Evolutionary conservation across 108 stramenopile species (phyloP).

Genomic region (Parietichytrium sp.): DNA sequence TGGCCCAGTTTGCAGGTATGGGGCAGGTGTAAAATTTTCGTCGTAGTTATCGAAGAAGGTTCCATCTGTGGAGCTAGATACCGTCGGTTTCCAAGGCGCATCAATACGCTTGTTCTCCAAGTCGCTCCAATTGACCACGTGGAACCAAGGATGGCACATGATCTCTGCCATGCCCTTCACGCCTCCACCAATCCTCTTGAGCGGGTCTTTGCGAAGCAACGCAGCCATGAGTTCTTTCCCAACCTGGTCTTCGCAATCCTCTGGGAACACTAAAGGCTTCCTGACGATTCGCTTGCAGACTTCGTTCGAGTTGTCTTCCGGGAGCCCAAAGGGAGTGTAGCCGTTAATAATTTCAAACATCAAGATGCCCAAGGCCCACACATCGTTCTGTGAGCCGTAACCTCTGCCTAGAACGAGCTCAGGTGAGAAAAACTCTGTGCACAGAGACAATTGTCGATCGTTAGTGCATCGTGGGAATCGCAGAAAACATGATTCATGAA

Average conservation of each 20-base stretch:
- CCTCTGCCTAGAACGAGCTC: conserved; percentile 78
- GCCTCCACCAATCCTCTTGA: conserved; percentile 53
- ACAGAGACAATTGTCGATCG: no score
- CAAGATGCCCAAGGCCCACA: conserved; percentile 79
- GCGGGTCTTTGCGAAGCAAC: conserved; percentile 52
- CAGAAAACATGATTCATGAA: no score
- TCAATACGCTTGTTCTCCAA: conserved; percentile 76
- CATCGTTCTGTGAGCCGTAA: conserved; percentile 73
- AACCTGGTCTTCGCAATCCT: conserved; percentile 37
- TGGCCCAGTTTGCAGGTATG: conserved; percentile 43
- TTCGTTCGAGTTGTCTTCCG: conserved; percentile 77
- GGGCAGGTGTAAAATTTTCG: conserved; percentile 73
- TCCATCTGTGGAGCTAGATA: conserved; percentile 84
- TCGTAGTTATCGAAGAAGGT: conserved; percentile 93
- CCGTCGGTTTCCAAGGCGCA: conserved; percentile 93
- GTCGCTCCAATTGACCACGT: conserved; percentile 80
- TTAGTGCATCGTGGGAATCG: no score
- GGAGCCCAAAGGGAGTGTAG: conserved; percentile 59
- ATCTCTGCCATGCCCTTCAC: conserved; percentile 70
- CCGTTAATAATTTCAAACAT: conserved; percentile 73
- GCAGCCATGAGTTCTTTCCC: conserved; percentile 58
- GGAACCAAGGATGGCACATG: conserved; percentile 85
- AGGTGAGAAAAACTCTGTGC: conserved; percentile 78
- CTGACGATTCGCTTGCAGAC: conserved; percentile 62
- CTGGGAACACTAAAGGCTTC: conserved; percentile 40